Base-by-base conservation (phyloP, 768 basidiomycete genomes). In the Lactarius psammicola region DNA sequence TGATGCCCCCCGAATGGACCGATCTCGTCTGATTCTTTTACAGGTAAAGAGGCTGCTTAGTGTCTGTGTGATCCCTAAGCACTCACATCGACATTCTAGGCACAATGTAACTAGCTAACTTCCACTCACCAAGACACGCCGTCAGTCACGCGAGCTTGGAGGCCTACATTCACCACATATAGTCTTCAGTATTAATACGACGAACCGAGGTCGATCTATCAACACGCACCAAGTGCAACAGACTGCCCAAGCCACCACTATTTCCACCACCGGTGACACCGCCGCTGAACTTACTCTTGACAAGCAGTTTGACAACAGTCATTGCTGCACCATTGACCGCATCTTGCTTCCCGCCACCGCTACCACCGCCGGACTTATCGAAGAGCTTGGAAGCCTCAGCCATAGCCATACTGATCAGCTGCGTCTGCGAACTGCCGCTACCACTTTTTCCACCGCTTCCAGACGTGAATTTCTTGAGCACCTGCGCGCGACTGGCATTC, bases 361-460 rank as follows among this genome's bases (percentile, higher is more conserved):
- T 78, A 4, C 84, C 81, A 9, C 86, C 85, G 23, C 88, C 89
- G 30, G 83, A 80, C 68, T 82, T 77, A 71, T 92, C 90, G 70
- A 94, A 90, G 57, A 92, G 76, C 73, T 91, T 89, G 18, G 83
- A 78, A 0, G 87, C 89, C 70, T 95, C 88, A 0, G 85, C 84
- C 92, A 96, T 93, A 4, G 94, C 94, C 75, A 93, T 76, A 71
- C 89, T 89, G 76, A 96, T 87, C 65, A 95, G 78, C 75, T 95
- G 75, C 15, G 53, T 58, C 44, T 85, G 85, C 74, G 83, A 80
- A 58, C 79, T 80, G 55, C 80, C 78, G 31, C 79, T 81, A 8
- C 82, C 76, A 6, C 73, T 64, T 40, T 74, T 76, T 18, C 73
- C 71, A 34, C 76, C 66, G 2, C 77, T 42, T 20, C 87, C 84